Evolutionary conservation across 2,329 filamentous ascomycete genomes (phyloP), one percentile per base, ranked within the genome.

Genomic region (Coniochaeta sp.): DNA sequence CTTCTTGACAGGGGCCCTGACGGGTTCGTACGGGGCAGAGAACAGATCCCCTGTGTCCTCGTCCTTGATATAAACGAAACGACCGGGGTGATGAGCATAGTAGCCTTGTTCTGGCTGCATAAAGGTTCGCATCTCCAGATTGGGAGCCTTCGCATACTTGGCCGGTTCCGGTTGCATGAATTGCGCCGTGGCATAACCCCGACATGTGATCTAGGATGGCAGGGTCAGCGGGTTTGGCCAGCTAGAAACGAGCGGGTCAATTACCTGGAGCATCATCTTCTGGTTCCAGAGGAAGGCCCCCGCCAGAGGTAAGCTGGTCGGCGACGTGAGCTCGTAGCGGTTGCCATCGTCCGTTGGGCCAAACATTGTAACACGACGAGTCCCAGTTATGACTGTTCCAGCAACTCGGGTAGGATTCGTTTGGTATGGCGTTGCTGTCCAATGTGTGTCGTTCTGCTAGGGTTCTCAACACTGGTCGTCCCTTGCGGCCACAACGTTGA

Each of bases 31-130:
- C 0, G 78, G 78, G 6, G 76, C 76, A 13, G 77, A 81, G 65
- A 80, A 81, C 5, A 80, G 52, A 30, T 74, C 58, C 14, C 67
- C 67, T 0, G 68, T 71, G 51, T 77, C 75, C 55, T 79, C 76
- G 56, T 82, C 78, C 57, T 80, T 80, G 64, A 82, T 60, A 57
- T 82, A 82, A 48, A 81, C 77, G 58, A 82, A 82, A 3, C 78
- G 77, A 35, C 78, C 78, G 2, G 78, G 77, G 58, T 82, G 77
- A 60, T 81, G 76, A 7, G 75, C 67, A 57, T 80, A 82, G 67
- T 82, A 82, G 61, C 75, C 77, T 57, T 78, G 76, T 63, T 82
- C 78, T 1, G 78, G 78, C 59, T 82, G 78, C 77, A 82, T 82
- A 59, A 82, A 82, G 3, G 78, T 81, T 62, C 73, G 77, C 54